phyloP scores from a whole-genome alignment of 148 eudicot genomes.

The Vaccinium darrowii region DNA sequence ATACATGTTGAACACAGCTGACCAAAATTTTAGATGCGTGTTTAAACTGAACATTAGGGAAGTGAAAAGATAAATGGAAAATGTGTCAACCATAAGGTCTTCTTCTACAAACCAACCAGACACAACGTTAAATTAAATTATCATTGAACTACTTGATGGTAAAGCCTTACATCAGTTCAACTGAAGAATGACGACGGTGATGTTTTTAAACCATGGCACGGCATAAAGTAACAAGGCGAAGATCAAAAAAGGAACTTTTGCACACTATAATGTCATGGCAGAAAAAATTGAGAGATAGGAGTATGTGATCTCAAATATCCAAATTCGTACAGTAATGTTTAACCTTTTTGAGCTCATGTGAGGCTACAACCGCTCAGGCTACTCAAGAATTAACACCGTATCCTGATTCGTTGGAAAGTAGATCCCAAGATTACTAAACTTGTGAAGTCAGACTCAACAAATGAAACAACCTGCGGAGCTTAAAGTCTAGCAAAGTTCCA shows the following conservation, averaged over 20 bases:
- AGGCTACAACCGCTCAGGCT: not conserved
- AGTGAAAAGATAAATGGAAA: not conserved
- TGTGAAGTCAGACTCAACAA: not conserved
- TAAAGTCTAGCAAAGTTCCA: not conserved
- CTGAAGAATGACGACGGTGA: not conserved
- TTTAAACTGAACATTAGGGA: not conserved
- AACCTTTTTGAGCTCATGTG: not conserved
- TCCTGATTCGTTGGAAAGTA: not conserved
- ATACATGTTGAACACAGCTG: not conserved
- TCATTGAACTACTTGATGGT: not conserved
- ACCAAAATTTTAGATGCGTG: not conserved
- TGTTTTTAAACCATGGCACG: slow-evolving; percentile 5
- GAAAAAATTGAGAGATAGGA: not conserved
- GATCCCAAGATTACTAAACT: not conserved
- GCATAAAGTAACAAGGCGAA: not conserved
- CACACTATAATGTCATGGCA: not conserved
- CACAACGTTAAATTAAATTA: not conserved
- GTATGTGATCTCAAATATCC: not conserved
- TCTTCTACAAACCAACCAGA: not conserved
- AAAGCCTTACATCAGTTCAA: not conserved
- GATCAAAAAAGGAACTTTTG: not conserved
- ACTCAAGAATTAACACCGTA: not conserved
- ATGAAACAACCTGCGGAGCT: not conserved
- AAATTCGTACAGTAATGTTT: not conserved
- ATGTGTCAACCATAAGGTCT: not conserved